Evolutionary conservation across 2,329 filamentous ascomycete species (phyloP), one percentile per base, ranked within the genome.

Genomic region (Exophiala calicioides): DNA sequence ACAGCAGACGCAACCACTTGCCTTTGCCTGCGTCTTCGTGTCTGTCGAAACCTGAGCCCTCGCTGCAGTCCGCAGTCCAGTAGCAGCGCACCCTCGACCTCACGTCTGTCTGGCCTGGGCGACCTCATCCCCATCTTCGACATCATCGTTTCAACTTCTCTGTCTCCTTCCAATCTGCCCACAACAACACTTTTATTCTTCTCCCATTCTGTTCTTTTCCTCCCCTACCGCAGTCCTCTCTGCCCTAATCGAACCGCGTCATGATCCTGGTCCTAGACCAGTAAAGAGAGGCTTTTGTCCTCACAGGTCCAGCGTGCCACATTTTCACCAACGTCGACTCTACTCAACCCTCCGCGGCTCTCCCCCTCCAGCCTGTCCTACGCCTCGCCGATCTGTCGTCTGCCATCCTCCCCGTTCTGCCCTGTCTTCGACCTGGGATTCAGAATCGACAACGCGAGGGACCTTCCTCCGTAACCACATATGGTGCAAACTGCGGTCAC

Each of bases 241-340:
- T 24, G 21, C 29, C 40, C 20, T n/a, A n/a, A 19, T 24, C 23
- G 13, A 27, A 33, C 13, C 4, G 21, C 26, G 27, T 38, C 34
- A 40, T 24, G 19, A 35, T 27, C 15, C 38, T 44, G 47, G 31
- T 18, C 29, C 34, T 44, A 36, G 37, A 33, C 23, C 39, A 34
- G 30, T 42, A 35, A 15, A 33, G 13, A 3, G 43, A 50, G 50
- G 50, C 40, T 24, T 46, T 35, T 38, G 13, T 33, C 40, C 33
- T 37, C 45, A 44, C 39, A 37, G 35, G 50, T 53, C 38, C 40
- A 43, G 37, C 36, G 45, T 49, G 44, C 50, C 50, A 53, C 50
- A 39, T 49, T 55, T 52, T 47, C 26, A 35, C 34, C 47, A 27
- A 42, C 46, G 35, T 44, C 41, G 47, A 50, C 24, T 26, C 39